Conservation (phyloP, 257 asterid genomes). For the Plantago ovata region DNA sequence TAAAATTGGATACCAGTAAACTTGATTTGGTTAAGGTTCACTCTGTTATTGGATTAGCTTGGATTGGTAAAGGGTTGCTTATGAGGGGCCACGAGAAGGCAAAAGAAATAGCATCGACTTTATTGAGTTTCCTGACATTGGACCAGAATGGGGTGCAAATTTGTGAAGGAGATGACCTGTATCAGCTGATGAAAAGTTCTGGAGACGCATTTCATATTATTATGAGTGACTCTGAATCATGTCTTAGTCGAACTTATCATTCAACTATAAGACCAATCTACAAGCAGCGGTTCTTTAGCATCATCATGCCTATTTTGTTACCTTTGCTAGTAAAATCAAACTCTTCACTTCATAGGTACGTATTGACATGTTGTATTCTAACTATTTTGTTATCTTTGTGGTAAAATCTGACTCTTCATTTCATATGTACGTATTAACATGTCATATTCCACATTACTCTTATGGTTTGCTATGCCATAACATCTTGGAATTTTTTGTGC, state of each 20-base stretch:
- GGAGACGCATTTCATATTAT: conserved; percentile 87
- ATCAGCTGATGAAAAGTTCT: conserved; percentile 58
- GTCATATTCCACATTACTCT: neutral
- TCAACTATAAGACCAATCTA: conserved; percentile 79
- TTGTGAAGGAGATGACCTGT: conserved; percentile 38
- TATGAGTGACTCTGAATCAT: conserved; percentile 76
- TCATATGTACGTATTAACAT: conserved; percentile 41
- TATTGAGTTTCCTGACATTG: conserved; percentile 52
- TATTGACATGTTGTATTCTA: conserved; percentile 11
- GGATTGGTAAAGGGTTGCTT: conserved; percentile 94
- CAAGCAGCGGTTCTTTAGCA: conserved; percentile 91
- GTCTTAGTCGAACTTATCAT: conserved; percentile 72
- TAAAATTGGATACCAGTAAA: conserved; percentile 31
- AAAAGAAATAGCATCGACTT: conserved; percentile 60
- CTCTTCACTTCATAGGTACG: conserved; percentile 50
- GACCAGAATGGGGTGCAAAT: conserved; percentile 34
- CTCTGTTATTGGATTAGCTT: conserved; percentile 71
- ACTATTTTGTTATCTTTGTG: conserved; percentile 56
- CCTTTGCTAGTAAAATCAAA: conserved; percentile 50
- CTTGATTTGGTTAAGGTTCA: conserved; percentile 30
- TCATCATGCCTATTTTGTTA: conserved; percentile 58
- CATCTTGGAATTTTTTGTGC: conserved; percentile 2
- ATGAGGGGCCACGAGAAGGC: conserved; percentile 94
- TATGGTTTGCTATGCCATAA: conserved; percentile 10
- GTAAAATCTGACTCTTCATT: conserved; percentile 45